These are phyloP conservation scores for Grammothele lineata DNA, from an alignment of 768 basidiomycete species.

Conservation along the genomic window DNA sequence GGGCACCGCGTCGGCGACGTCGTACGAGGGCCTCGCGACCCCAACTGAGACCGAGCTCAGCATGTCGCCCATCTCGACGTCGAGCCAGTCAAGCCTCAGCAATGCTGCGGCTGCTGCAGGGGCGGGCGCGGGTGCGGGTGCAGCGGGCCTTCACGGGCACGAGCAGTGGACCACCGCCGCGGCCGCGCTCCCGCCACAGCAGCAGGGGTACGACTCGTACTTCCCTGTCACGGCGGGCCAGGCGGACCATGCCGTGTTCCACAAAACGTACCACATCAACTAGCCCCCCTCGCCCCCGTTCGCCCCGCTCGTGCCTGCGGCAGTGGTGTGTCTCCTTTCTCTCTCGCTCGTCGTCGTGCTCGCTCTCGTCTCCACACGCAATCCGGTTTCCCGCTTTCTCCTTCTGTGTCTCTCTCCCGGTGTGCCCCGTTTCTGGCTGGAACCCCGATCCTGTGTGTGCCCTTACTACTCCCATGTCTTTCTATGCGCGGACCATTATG, in stretches of 20 bases:
- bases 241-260: slow-evolving; percentile 20
- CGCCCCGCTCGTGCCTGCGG: too few relatives aligned
- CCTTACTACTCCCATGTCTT: too few relatives aligned
- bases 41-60: slow-evolving; percentile 51
- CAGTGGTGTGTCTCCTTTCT: too few relatives aligned
- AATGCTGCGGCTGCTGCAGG: too few relatives aligned
- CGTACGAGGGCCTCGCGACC: slow-evolving; percentile 20
- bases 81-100: slow-evolving; percentile 39
- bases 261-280: slow-evolving; percentile 26
- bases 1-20: slow-evolving; percentile 1
- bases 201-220: slow-evolving; percentile 59
- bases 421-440: too few relatives aligned
- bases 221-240: slow-evolving; percentile 50
- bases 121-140: slow-evolving; percentile 40
- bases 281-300: slow-evolving; percentile 5
- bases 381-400: too few relatives aligned
- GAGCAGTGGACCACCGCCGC: slow-evolving; percentile 45
- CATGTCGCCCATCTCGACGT: slow-evolving; percentile 42
- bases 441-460: too few relatives aligned
- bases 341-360: too few relatives aligned
- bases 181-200: background rate
- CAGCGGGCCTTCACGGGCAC: slow-evolving; percentile 38
- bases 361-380: too few relatives aligned
- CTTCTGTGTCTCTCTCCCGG: too few relatives aligned
- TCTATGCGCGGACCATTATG: too few relatives aligned